Conservation (phyloP, 164 flowering plant genomes). For the Liquidambar formosana region DNA sequence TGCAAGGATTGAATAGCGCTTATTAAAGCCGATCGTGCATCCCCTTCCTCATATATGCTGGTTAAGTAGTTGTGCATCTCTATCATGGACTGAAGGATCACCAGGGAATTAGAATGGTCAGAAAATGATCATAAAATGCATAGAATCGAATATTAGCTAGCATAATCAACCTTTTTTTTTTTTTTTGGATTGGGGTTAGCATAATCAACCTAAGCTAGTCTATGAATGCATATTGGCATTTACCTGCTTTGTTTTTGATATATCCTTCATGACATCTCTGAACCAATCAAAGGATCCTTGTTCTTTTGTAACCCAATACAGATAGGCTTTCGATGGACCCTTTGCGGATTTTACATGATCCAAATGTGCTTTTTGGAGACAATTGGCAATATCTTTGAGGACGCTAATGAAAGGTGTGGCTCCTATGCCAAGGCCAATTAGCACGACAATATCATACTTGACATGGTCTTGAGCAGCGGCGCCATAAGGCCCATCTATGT, state of each 20-base stretch:
- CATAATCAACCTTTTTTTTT: too few relatives aligned
- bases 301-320: constrained; percentile 63
- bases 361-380: constrained; percentile 5
- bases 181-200: too few relatives aligned
- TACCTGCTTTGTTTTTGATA: constrained; percentile 37
- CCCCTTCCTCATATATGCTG: constrained; percentile 42
- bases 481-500: constrained; percentile 52
- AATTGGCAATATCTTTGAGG: constrained; percentile 38
- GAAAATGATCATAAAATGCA: too few relatives aligned
- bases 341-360: constrained; percentile 22
- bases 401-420: constrained; percentile 60
- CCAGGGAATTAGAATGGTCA: neutral
- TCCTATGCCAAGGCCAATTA: constrained; percentile 57
- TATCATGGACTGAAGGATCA: constrained; percentile 27
- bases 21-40: constrained; percentile 40
- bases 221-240: neutral
- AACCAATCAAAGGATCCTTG: constrained; percentile 64
- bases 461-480: constrained; percentile 54
- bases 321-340: constrained; percentile 43
- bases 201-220: too few relatives aligned
- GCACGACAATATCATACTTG: constrained; percentile 43
- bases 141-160: too few relatives aligned
- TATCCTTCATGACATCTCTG: constrained; percentile 44
- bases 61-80: constrained; percentile 53
- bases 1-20: constrained; percentile 40